These are phyloP conservation scores for Heliamphora pulchella DNA, from an alignment of 179 eudicot genomes.

Conservation along the genomic window DNA sequence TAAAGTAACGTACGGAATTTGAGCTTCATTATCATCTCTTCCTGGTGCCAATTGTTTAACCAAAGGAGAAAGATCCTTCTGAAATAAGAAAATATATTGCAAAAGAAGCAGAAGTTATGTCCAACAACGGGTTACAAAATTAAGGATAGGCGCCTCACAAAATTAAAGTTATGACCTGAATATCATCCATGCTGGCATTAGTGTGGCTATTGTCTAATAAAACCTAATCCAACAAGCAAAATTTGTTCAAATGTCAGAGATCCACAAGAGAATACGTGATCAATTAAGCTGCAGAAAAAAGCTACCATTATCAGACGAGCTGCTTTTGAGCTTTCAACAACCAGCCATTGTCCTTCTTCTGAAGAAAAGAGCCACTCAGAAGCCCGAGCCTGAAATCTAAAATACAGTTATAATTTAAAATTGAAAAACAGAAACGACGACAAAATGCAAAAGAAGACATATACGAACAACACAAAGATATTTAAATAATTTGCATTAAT, in stretches of 20 bases:
- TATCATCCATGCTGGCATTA: conserved; percentile 55
- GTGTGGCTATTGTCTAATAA: conserved; percentile 66
- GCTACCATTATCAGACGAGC: conserved; percentile 79
- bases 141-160: conserved; percentile 3
- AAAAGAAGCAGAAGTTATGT: background rate
- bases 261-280: background rate
- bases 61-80: conserved; percentile 94
- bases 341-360: conserved; percentile 95
- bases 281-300: background rate
- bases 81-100: conserved; percentile 22
- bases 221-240: conserved; percentile 37
- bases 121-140: background rate
- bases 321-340: conserved; percentile 87
- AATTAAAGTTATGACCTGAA: conserved; percentile 44
- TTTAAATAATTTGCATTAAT: no score
- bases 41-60: conserved; percentile 69
- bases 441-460: conserved; percentile 6
- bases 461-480: background rate
- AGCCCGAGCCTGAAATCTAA: conserved; percentile 59
- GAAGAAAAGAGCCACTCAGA: conserved; percentile 91
- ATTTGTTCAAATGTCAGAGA: background rate
- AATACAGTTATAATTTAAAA: conserved; percentile 18
- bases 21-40: conserved; percentile 41
- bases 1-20: conserved; percentile 66
- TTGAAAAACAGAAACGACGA: conserved; percentile 10